Evolutionary conservation across 2,329 filamentous ascomycete genomes (phyloP).

Genomic region (Curvularia sp.): DNA sequence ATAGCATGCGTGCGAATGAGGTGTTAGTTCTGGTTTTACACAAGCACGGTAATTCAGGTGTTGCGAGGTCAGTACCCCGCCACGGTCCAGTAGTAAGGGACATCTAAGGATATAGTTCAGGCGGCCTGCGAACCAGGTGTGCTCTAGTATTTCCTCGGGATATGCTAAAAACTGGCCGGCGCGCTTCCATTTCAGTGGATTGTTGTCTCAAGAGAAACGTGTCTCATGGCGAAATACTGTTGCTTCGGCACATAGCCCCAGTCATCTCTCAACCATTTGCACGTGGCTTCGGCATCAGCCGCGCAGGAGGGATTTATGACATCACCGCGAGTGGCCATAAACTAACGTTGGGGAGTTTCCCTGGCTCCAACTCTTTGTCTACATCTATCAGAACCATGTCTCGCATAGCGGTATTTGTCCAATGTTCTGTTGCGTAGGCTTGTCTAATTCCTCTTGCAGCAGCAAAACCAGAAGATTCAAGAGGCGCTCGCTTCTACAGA

Average conservation of each 20-base stretch:
- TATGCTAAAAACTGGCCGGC: slow-evolving; percentile 1
- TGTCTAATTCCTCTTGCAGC: slow-evolving; percentile 16
- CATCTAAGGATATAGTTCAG: neutral
- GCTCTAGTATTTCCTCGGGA: neutral
- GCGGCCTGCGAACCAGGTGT: neutral
- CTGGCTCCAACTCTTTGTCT: neutral
- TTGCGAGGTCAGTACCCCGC: neutral
- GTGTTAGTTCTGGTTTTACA: neutral
- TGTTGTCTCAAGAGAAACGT: neutral
- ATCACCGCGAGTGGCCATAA: slow-evolving; percentile 11
- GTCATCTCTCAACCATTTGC: slow-evolving; percentile 5
- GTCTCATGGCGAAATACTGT: neutral
- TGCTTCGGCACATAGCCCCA: slow-evolving; percentile 5
- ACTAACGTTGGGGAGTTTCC: slow-evolving; percentile 3
- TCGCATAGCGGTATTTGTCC: slow-evolving; percentile 16
- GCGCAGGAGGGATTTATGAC: slow-evolving; percentile 11
- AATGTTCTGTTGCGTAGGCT: neutral
- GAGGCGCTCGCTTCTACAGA: slow-evolving; percentile 26
- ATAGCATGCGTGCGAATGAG: neutral
- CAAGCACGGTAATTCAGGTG: neutral
- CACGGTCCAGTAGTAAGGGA: neutral
- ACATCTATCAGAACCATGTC: slow-evolving; percentile 13
- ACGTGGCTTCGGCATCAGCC: slow-evolving; percentile 9
- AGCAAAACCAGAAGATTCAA: slow-evolving; percentile 29
- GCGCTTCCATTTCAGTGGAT: neutral